phyloP scores from a whole-genome alignment of 2,329 filamentous ascomycete genomes.

The Diaporthe caulivora region DNA sequence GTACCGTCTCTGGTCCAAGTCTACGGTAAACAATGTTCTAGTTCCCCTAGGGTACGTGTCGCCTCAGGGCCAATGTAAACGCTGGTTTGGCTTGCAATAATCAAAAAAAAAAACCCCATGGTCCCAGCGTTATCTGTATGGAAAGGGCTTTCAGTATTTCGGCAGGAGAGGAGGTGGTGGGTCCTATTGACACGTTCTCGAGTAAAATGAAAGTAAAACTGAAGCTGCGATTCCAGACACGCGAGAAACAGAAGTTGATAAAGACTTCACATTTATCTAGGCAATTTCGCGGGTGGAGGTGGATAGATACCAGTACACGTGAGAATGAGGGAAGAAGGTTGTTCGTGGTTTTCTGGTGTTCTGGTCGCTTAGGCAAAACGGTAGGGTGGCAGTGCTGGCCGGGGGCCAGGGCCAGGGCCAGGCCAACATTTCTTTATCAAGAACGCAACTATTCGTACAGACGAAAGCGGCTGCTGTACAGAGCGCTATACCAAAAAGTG shows the following conservation, averaged over 20 bases:
- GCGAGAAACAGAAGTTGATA: background rate
- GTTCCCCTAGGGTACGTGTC: background rate
- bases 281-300: background rate
- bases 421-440: background rate
- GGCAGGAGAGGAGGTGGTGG: background rate
- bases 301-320: background rate
- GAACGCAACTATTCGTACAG: too few species aligned
- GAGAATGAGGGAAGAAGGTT: too few species aligned
- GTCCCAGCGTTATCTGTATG: background rate
- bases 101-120: conserved; percentile 29
- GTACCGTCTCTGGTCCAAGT: conserved; percentile 13
- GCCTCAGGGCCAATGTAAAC: background rate
- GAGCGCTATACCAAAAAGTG: too few species aligned
- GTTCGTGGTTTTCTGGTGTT: too few species aligned
- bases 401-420: too few species aligned
- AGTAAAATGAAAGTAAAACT: too few species aligned
- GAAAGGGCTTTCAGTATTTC: background rate
- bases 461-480: too few species aligned
- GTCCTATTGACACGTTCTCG: too few species aligned
- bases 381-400: too few species aligned
- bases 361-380: too few species aligned
- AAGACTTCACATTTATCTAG: too few species aligned
- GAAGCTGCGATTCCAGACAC: too few species aligned
- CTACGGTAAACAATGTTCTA: conserved; percentile 4
- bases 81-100: background rate